Percentiles rank a stretch among this genome's conserved stretches.
These are phyloP conservation scores for Naegleria gruberi DNA, from an alignment of 208 protist genomes.

Conservation along the genomic window DNA sequence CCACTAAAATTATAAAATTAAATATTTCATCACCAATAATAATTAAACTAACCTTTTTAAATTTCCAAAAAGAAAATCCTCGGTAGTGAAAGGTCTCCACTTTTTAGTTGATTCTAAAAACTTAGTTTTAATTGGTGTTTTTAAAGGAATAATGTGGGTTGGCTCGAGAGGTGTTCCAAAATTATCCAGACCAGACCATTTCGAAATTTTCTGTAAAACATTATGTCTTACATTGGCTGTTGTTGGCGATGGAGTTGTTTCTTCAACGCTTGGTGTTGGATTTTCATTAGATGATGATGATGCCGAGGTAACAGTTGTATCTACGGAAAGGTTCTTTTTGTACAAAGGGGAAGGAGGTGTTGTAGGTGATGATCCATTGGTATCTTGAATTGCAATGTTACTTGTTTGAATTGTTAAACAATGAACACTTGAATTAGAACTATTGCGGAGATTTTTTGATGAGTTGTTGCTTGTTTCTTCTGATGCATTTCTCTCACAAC, in stretches of 20 bases:
- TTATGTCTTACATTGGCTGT: not conserved
- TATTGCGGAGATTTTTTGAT: too few species aligned
- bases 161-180: not conserved
- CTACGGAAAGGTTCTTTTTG: not conserved
- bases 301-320: not conserved
- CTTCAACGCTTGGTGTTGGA: not conserved
- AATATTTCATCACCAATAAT: not conserved
- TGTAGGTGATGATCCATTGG: not conserved
- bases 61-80: not conserved
- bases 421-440: too few species aligned
- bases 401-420: too few species aligned
- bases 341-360: not conserved
- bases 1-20: not conserved
- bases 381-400: too few species aligned
- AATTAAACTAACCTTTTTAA: not conserved
- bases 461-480: too few species aligned
- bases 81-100: not conserved
- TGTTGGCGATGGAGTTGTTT: not conserved
- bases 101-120: not conserved
- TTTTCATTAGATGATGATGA: not conserved
- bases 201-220: not conserved
- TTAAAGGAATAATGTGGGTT: not conserved
- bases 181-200: not conserved
- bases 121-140: not conserved
- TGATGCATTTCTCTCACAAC: too few species aligned